Percentiles rank a stretch among this genome's conserved stretches.
These are phyloP conservation scores for Psilocybe mexicana DNA, from an alignment of 1,284 basidiomycete genomes.

Conservation along the genomic window DNA sequence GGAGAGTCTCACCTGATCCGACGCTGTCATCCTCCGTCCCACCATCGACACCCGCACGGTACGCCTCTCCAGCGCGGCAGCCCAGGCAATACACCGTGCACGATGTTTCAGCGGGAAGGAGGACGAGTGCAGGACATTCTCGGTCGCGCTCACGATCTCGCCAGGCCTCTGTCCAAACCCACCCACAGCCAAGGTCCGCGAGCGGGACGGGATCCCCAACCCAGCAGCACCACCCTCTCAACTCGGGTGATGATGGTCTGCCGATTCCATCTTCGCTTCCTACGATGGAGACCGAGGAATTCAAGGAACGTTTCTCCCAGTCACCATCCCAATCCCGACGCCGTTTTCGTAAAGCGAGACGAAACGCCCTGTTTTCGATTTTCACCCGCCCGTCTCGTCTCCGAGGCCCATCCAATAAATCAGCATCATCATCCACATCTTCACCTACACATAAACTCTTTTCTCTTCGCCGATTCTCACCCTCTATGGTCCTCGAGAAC, in stretches of 20 bases:
- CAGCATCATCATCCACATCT: too few relatives aligned
- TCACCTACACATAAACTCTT: too few relatives aligned
- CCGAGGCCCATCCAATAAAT: too few relatives aligned
- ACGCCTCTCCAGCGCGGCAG: too few relatives aligned
- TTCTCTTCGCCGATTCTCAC: conserved; percentile 15
- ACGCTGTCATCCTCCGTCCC: not conserved
- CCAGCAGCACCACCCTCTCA: not conserved
- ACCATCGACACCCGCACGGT: not conserved
- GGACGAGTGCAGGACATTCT: not conserved
- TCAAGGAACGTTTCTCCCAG: too few relatives aligned
- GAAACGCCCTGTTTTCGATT: too few relatives aligned
- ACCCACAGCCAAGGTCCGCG: not conserved
- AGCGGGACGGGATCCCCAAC: not conserved
- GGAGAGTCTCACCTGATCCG: not conserved
- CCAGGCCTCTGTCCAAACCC: too few relatives aligned
- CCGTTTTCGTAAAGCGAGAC: too few relatives aligned
- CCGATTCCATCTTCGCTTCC: too few relatives aligned
- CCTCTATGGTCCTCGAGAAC: conserved; percentile 39
- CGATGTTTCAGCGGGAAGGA: not conserved
- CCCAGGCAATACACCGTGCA: not conserved
- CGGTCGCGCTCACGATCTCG: not conserved
- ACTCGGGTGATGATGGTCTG: not conserved
- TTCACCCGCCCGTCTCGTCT: too few relatives aligned
- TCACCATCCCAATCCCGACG: too few relatives aligned
- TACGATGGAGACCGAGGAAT: too few relatives aligned